Base-by-base conservation (phyloP, 2,329 filamentous ascomycete species). In the Akanthomyces lecanii region DNA sequence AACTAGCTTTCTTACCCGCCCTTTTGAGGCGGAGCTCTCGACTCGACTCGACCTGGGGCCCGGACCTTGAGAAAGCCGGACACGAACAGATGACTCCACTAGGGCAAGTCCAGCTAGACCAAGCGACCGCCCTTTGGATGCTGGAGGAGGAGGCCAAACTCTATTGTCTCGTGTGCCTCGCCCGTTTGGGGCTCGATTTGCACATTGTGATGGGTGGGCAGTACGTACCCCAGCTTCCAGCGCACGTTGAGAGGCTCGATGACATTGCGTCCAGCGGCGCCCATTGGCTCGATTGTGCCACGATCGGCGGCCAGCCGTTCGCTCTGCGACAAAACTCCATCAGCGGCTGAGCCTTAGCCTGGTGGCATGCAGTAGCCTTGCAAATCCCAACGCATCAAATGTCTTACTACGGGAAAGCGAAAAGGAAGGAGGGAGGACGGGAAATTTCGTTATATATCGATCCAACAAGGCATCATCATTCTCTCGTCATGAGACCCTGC, bases 61-160 rank as follows among this genome's bases (percentile, higher is more conserved):
- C 47, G 45, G 57, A 51, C 57, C 45, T 28, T 60, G 47, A 12
- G 47, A 60, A 52, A 40, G 28, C 44, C 42, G 55, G 33, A 36
- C 33, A 36, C 33, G 33, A 28, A 12, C 8, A 40, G 33, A 11
- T n/a, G 28, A 30, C 44, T 42, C 55, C 55, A 50, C 53, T 45
- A 21, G 50, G 28, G 18, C 5, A n/a, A 36, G 25, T 30, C 45
- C 23, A 10, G 38, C 33, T 36, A 7, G 33, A 25, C 18, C 25
- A 57, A 14, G 12, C 10, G n/a, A 11, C 42, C 45, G 23, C 7
- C 18, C 3, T 30, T 16, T 25, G 33, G 6, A 33, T 8, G 18
- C 18, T 21, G 33, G 7, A 11, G 14, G 14, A 5, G 23, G 33
- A 8, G 33, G 33, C 12, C 10, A 28, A 50, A 50, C 47, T 50